Percentiles rank a stretch among this genome's conserved stretches.
These are phyloP conservation scores for Wickerhamomyces tratensis DNA, from an alignment of 805 yeast genomes.

Conservation along the genomic window DNA sequence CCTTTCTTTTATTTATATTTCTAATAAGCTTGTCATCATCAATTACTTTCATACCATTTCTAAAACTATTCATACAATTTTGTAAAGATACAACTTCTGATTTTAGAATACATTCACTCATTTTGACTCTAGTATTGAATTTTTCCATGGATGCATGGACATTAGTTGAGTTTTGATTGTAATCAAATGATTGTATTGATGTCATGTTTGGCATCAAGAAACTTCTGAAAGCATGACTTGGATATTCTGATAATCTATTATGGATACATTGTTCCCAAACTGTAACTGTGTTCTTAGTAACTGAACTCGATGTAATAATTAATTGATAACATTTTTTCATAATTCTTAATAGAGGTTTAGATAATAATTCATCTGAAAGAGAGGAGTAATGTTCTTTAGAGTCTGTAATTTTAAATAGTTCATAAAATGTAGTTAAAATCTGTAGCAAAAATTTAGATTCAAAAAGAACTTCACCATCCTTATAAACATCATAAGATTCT, in stretches of 20 bases:
- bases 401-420: constrained; percentile 15
- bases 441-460: constrained; percentile 50
- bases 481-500: constrained; percentile 56
- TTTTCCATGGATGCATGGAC: constrained; percentile 10
- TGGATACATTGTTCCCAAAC: constrained; percentile 19
- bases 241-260: constrained; percentile 35
- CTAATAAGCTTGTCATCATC: constrained; percentile 51
- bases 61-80: constrained; percentile 22
- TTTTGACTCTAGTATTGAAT: constrained; percentile 18
- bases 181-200: no score
- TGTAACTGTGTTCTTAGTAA: constrained; percentile 29
- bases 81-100: constrained; percentile 46
- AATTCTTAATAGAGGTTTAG: constrained; percentile 34
- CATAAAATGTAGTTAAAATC: constrained; percentile 31
- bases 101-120: constrained; percentile 47
- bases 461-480: constrained; percentile 46
- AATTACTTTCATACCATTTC: constrained; percentile 29
- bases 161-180: background rate
- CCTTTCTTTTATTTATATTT: constrained; percentile 46
- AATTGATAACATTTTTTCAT: constrained; percentile 54
- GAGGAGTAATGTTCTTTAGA: constrained; percentile 11
- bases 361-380: constrained; percentile 9
- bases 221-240: constrained; percentile 24
- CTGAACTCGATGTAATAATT: constrained; percentile 34
- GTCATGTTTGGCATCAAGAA: constrained; percentile 7